Base-by-base conservation (phyloP, 2,329 filamentous ascomycete genomes). In the Trichoderma hamatum region DNA sequence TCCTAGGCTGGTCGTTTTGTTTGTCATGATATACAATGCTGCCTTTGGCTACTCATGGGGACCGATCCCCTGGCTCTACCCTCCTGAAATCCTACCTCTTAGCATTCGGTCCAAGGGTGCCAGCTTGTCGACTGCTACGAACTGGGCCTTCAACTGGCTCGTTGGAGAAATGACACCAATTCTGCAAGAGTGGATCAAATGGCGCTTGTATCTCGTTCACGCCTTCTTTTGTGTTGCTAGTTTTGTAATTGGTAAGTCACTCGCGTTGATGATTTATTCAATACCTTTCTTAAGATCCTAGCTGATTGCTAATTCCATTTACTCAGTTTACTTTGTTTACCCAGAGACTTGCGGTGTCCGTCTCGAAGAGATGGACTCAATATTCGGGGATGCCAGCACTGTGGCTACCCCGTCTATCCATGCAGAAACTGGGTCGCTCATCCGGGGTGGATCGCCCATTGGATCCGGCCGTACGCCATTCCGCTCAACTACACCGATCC, bases 61-160 rank as follows among this genome's bases (percentile, higher is more conserved):
- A 21, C 96, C 96, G 1, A 97, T 99, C 71, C 96, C 96, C 10
- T 99, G 96, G 96, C 84, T 99, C 19, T 98, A 98, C 79, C 96
- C 96, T 16, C 96, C 96, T n/a, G 96, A 99, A 85, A 99, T 99
- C 71, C 85, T 99, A 54, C 96, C 96, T 5, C 85, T 99, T 70
- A 97, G 94, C 83, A 97, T 98, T 78, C 90, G 96, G 75, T 97
- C 95, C 70, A 98, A 98, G 84, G 96, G 96, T 71, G 95, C 96
- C 66, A 97, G 94, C 86, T 82, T 99, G 78, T 97, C 95, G 70
- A 98, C 96, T 1, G 96, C 96, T 21, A 90, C 94, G 36, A 99
- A 99, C 78, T 99, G 96, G 96, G 94, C 95, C 1, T 97, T 96
- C 81, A 99, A 99, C 81, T 99, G 94, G 92, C 84, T 98, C 30